phyloP scores from a whole-genome alignment of 805 yeast genomes.

The Pichia kluyveri region DNA sequence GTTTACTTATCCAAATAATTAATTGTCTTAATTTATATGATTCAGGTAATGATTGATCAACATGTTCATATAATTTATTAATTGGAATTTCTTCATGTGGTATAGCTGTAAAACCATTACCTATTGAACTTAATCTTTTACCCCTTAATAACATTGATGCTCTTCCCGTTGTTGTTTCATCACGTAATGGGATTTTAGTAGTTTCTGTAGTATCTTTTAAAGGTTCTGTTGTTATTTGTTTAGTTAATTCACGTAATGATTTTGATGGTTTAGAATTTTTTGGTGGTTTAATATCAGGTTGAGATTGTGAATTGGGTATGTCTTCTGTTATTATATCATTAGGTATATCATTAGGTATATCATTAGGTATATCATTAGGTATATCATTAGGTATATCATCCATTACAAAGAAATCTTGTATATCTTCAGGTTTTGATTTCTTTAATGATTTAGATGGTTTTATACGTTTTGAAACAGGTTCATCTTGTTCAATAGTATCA shows the following conservation, averaged over 20 bases:
- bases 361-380: too few relatives aligned
- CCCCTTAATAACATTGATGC: constrained; percentile 54
- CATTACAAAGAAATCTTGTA: too few relatives aligned
- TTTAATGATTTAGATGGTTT: too few relatives aligned
- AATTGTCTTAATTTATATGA: constrained; percentile 68
- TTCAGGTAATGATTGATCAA: constrained; percentile 55
- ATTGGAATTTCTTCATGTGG: constrained; percentile 57
- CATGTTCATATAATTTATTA: constrained; percentile 48
- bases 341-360: too few relatives aligned
- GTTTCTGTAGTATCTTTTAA: constrained; percentile 3
- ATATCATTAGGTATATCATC: too few relatives aligned
- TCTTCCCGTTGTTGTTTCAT: constrained; percentile 17
- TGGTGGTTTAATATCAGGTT: constrained; percentile 2
- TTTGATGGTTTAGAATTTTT: neutral
- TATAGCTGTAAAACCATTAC: constrained; percentile 59
- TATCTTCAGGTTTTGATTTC: too few relatives aligned
- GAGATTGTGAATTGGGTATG: too few relatives aligned
- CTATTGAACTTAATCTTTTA: constrained; percentile 63
- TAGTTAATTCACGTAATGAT: neutral
- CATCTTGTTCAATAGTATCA: too few relatives aligned
- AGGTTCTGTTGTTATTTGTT: neutral
- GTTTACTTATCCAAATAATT: constrained; percentile 56
- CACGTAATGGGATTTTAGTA: constrained; percentile 7
- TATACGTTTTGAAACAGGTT: too few relatives aligned
- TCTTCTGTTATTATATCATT: too few relatives aligned